Evolutionary conservation across 1,284 basidiomycete genomes (phyloP).

Genomic region (Ceratobasidium sp.): DNA sequence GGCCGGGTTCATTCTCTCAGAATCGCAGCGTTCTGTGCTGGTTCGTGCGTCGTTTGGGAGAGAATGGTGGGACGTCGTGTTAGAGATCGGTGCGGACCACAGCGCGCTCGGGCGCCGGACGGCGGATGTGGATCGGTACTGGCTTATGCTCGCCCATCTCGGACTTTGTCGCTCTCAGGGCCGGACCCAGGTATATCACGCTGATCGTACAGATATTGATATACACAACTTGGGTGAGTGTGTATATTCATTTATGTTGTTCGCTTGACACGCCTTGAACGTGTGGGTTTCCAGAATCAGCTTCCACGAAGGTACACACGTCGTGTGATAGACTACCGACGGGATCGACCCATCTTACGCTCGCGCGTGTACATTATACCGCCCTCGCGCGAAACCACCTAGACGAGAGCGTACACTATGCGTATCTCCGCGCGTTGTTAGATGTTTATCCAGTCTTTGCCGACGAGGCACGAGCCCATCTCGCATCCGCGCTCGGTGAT

Average conservation of each 20-base stretch:
- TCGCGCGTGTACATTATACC: constrained; percentile 33
- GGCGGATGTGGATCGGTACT: constrained; percentile 30
- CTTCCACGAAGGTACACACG: background rate
- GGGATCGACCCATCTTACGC: constrained; percentile 10
- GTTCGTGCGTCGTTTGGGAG: background rate
- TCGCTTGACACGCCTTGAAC: constrained; percentile 21
- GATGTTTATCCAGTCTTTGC: constrained; percentile 5
- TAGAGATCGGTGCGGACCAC: constrained; percentile 28
- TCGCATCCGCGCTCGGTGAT: constrained; percentile 4
- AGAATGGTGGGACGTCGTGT: constrained; percentile 24
- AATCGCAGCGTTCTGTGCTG: background rate
- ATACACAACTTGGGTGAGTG: background rate
- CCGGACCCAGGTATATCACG: background rate
- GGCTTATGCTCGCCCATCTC: constrained; percentile 30
- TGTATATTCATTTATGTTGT: background rate
- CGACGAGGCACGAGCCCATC: background rate
- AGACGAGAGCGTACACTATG: constrained; percentile 25
- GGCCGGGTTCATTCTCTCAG: background rate
- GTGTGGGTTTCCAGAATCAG: constrained; percentile 7
- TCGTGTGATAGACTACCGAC: constrained; percentile 4
- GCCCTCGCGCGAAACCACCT: constrained; percentile 25
- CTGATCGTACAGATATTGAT: constrained; percentile 1
- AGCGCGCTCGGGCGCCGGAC: constrained; percentile 8
- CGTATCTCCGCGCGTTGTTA: constrained; percentile 6
- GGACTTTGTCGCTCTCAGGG: constrained; percentile 12